Evolutionary conservation across 2,329 filamentous ascomycete genomes (phyloP).

Genomic region (Cercospora zeina): DNA sequence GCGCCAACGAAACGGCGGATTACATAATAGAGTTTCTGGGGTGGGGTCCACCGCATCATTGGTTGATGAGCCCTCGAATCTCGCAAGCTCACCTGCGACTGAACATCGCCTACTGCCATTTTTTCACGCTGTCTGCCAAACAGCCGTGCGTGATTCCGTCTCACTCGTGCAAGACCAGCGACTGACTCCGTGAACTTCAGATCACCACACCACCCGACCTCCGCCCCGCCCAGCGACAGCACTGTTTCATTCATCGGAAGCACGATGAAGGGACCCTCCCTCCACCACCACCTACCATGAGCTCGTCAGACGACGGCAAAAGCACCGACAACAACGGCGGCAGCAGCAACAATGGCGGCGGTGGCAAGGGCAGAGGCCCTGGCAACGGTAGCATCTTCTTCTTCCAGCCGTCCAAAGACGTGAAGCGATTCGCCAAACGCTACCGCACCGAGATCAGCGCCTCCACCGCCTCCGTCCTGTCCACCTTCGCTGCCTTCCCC

Average conservation of each 20-base stretch:
- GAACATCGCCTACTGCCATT: constrained; percentile 2
- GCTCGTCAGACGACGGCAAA: constrained; percentile 13
- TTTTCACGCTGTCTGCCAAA: background rate
- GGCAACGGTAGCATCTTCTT: constrained; percentile 25
- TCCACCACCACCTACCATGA: constrained; percentile 14
- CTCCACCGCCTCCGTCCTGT: constrained; percentile 73
- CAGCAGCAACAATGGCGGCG: background rate
- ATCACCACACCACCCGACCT: background rate
- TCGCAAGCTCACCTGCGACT: constrained; percentile 4
- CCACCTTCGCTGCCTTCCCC: constrained; percentile 78
- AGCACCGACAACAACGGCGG: background rate
- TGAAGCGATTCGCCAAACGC: constrained; percentile 64
- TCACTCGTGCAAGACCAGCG: background rate
- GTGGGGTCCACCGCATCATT: constrained; percentile 9
- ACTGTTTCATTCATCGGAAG: background rate
- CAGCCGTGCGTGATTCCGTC: background rate
- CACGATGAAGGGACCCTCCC: constrained; percentile 13
- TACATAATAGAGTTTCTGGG: constrained; percentile 1
- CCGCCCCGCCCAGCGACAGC: background rate
- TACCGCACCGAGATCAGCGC: constrained; percentile 81
- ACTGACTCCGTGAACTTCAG: constrained; percentile 10
- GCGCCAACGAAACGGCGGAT: background rate
- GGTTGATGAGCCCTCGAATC: constrained; percentile 4
- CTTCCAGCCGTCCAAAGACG: constrained; percentile 43
- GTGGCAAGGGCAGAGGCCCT: background rate